These are phyloP conservation scores for Byssoonygena ceratinophila DNA, from an alignment of 2,329 filamentous ascomycete genomes.

Conservation along the genomic window DNA sequence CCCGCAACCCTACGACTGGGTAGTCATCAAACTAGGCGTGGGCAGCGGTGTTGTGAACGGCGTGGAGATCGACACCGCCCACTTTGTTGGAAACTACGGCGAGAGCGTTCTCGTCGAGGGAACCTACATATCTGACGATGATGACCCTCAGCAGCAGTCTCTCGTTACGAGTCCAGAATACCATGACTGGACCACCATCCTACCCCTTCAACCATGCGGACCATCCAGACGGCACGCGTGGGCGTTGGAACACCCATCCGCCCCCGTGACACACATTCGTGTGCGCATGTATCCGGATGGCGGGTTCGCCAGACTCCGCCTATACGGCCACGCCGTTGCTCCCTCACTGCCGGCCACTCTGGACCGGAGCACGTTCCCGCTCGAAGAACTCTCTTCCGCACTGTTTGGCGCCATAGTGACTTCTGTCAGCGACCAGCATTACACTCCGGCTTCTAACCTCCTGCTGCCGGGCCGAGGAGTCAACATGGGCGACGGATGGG, in stretches of 20 bases:
- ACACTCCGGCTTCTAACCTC: conserved; percentile 32
- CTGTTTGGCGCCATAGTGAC: conserved; percentile 34
- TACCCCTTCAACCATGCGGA: conserved; percentile 32
- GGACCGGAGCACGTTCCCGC: conserved; percentile 7
- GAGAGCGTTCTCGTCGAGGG: conserved; percentile 35
- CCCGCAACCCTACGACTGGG: conserved; percentile 48
- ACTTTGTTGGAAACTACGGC: conserved; percentile 39
- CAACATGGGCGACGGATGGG: conserved; percentile 39
- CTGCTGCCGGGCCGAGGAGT: conserved; percentile 35
- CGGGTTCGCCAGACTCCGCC: conserved; percentile 34
- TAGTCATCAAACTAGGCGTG: conserved; percentile 49
- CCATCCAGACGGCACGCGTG: conserved; percentile 36
- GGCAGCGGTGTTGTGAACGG: conserved; percentile 32
- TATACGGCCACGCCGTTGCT: conserved; percentile 36
- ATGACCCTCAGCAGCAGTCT: conserved; percentile 14
- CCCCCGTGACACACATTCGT: conserved; percentile 35
- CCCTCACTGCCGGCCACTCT: conserved; percentile 19
- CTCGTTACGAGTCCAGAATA: conserved; percentile 28
- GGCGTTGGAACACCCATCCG: conserved; percentile 25
- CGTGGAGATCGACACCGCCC: conserved; percentile 37
- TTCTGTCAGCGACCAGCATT: conserved; percentile 35
- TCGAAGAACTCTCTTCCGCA: conserved; percentile 35
- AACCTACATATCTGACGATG: conserved; percentile 21
- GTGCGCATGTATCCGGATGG: conserved; percentile 40
- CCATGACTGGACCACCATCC: conserved; percentile 31